Evolutionary conservation across 768 basidiomycete species (phyloP), one percentile per base, ranked within the genome.

Genomic region (Scleroderma citrinum): DNA sequence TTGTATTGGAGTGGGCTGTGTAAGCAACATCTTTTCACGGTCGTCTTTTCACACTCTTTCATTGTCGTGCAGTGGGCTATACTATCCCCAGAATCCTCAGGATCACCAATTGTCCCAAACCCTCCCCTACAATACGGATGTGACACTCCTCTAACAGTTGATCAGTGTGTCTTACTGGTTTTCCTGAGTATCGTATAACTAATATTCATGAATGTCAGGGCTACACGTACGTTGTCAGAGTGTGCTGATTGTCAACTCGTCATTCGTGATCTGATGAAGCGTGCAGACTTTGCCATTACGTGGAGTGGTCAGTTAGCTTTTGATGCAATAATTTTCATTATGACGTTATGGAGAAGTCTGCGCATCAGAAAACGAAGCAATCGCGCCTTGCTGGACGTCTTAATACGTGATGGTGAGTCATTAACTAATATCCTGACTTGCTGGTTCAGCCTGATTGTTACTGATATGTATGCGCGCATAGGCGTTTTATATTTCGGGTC

Each of bases 321-420:
- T 24, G 58, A 59, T 31, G 44, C 49, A 14, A 44, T 53, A 43
- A 54, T 59, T 3, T 59, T 59, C 47, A 3, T 37, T 7, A 41
- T 59, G 2, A 59, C 58, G 24, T 23, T 56, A 7, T 46, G 42
- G 38, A 52, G 43, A 19, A 20, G 31, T 8, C 34, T 20, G 7
- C 44, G 37, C 30, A 36, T 38, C 29, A n/a, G 37, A n/a, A 21
- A 20, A 14, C 7, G 11, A 29, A 23, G 46, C 14, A 31, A 30
- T 13, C 36, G 46, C 5, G 17, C 37, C 2, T 17, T 47, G 23
- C 13, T 39, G 17, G 36, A 47, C 20, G 29, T 40, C 36, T 29
- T 47, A 24, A 37, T 47, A 37, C 46, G 37, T 29, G 46, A 47
- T 47, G 46, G 46, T 47, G 37, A n/a, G 46, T 40, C n/a, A 6